phyloP scores from a whole-genome alignment of 306 rosid genomes.

The Inga oerstediana region DNA sequence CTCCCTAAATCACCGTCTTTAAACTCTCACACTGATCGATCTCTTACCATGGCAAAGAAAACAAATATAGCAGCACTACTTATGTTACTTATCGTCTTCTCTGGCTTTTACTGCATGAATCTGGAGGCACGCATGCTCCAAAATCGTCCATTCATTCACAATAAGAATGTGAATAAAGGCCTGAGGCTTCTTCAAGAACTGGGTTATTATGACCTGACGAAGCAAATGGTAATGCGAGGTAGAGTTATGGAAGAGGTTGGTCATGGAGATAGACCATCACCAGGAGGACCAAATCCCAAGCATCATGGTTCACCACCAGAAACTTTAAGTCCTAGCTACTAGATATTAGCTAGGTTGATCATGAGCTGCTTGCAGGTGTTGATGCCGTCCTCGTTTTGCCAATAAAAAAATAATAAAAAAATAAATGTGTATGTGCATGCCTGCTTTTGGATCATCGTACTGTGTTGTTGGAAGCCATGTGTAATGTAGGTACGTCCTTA shows the following conservation, averaged over 20 bases:
- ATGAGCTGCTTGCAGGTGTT: neutral
- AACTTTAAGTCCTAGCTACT: neutral
- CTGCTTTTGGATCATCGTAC: neutral
- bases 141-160: slow-evolving; percentile 25
- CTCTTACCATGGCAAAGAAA: slow-evolving; percentile 35
- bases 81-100: slow-evolving; percentile 25
- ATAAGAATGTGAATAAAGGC: slow-evolving; percentile 27
- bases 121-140: slow-evolving; percentile 46
- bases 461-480: neutral
- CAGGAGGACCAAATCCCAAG: slow-evolving; percentile 60
- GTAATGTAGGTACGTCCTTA: neutral
- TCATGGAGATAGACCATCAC: slow-evolving; percentile 44
- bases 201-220: slow-evolving; percentile 32
- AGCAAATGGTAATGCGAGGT: slow-evolving; percentile 6
- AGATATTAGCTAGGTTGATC: neutral
- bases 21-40: neutral
- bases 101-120: slow-evolving; percentile 22
- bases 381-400: neutral
- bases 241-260: neutral
- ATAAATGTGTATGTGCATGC: neutral
- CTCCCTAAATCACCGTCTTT: neutral
- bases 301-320: slow-evolving; percentile 29
- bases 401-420: neutral
- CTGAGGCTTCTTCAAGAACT: slow-evolving; percentile 39
- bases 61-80: neutral